Base-by-base conservation (phyloP, 441 rosid genomes). In the Capsella rubella region DNA sequence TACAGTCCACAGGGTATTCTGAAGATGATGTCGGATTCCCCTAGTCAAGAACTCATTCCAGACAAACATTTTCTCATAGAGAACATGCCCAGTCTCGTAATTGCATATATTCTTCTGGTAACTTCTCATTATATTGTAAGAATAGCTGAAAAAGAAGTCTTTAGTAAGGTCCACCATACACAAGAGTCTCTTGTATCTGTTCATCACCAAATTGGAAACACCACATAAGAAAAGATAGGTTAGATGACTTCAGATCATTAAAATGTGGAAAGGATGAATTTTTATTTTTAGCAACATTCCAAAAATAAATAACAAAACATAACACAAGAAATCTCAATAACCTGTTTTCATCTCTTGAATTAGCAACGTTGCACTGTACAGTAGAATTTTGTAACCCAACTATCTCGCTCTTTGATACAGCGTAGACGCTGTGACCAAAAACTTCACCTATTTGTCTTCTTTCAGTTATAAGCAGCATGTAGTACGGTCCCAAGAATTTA, bases 11-110 rank as follows among this genome's bases (percentile, higher is more conserved):
- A 85, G 39, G 42, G 97, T 90, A 82, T 92, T 94, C 74, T 83
- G 87, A 71, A 92, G 97, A 77, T 87, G 89, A 78, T 83, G 86
- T 62, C 99, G 90, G 49, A 96, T 85, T 54, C 87, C 99, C 61
- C 87, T 91, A 35, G 99, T 92, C 84, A 96, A 78, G 80, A 89
- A 96, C 78, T 92, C 99, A 81, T 96, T 96, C 99, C 99, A 96
- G 31, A 96, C 99, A 78, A 92, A 96, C 99, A 96, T 96, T 64
- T 96, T 93, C 68, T 93, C 92, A 66, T 96, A 92, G 10, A 85
- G 88, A 54, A 79, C 83, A 37, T 75, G 89, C 12, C 93, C 95
- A 56, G 86, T 82, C 84, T 87, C 86, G 63, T 74, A 82, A 65
- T 87, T 77, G 76, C 89, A 86, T 83, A 89, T 70, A 82, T 94